These are phyloP conservation scores for Rhizopogon vinicolor DNA, from an alignment of 768 basidiomycete genomes.

Conservation along the genomic window DNA sequence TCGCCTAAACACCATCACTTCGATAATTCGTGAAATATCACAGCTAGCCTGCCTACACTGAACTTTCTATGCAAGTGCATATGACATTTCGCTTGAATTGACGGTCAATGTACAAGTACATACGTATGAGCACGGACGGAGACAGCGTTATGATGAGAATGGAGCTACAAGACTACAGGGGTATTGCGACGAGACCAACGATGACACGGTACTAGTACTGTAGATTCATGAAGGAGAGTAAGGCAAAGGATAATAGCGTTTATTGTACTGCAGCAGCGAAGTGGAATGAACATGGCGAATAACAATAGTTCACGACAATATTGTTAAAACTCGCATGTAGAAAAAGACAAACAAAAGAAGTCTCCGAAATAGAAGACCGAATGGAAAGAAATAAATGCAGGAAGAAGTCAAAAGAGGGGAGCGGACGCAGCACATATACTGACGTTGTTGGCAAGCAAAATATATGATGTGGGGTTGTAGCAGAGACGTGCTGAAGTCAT, in stretches of 20 bases:
- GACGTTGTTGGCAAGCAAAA: conserved; percentile 12
- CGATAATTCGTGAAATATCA: too few relatives aligned
- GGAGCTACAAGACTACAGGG: conserved; percentile 32
- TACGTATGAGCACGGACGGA: neutral
- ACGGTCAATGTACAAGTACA: neutral
- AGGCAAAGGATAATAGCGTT: conserved; percentile 18
- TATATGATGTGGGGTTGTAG: conserved; percentile 12
- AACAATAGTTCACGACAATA: conserved; percentile 18
- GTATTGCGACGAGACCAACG: conserved; percentile 28
- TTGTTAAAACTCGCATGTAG: conserved; percentile 16
- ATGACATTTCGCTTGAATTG: neutral
- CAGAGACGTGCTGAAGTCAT: neutral
- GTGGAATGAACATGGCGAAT: conserved; percentile 18
- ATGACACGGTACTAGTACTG: conserved; percentile 29
- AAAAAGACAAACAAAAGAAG: conserved; percentile 14
- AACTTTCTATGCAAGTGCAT: too few relatives aligned
- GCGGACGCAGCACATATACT: neutral
- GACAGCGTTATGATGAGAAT: conserved; percentile 6
- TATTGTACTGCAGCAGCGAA: conserved; percentile 25
- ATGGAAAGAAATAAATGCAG: neutral
- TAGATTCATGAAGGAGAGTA: conserved; percentile 17
- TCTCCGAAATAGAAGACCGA: neutral
- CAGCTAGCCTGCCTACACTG: too few relatives aligned
- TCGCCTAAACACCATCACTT: too few relatives aligned
- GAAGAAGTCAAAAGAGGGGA: neutral